Conservation (phyloP, 495 filamentous ascomycete species). For the Aspergillus bertholletiae region DNA sequence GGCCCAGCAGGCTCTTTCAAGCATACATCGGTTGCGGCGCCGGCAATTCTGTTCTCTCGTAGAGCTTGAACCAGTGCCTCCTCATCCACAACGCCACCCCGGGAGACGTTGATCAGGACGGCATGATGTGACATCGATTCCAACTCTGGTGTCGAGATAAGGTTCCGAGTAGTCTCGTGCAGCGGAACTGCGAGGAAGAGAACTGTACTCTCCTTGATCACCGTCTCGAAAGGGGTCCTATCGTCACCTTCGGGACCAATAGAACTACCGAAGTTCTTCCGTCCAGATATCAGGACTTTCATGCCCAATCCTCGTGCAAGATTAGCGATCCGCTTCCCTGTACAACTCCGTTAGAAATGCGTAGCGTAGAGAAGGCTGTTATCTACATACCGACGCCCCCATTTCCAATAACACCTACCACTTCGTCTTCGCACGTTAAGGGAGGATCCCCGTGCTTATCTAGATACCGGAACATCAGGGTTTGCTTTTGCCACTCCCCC, state of each 20-base stretch:
- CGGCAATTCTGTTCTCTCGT: conserved; percentile 41
- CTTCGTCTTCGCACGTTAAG: conserved; percentile 28
- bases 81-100: conserved; percentile 58
- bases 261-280: conserved; percentile 32
- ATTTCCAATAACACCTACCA: conserved; percentile 31
- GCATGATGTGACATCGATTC: conserved; percentile 43
- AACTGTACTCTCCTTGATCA: conserved; percentile 43
- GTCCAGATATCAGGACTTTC: conserved; percentile 31
- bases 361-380: neutral
- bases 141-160: conserved; percentile 50
- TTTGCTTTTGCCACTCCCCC: conserved; percentile 19
- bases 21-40: conserved; percentile 56
- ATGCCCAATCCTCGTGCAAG: conserved; percentile 27
- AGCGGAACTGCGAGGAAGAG: conserved; percentile 47
- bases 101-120: conserved; percentile 55
- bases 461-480: conserved; percentile 19
- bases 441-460: conserved; percentile 18
- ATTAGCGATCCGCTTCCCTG: conserved; percentile 26
- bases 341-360: conserved; percentile 5
- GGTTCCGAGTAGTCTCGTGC: conserved; percentile 39
- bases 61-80: conserved; percentile 47
- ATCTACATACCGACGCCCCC: conserved; percentile 23
- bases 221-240: conserved; percentile 43
- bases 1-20: conserved; percentile 46
- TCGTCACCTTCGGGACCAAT: conserved; percentile 7